Conservation (phyloP, 2,329 filamentous ascomycete genomes). For the Cordyceps cicadae region DNA sequence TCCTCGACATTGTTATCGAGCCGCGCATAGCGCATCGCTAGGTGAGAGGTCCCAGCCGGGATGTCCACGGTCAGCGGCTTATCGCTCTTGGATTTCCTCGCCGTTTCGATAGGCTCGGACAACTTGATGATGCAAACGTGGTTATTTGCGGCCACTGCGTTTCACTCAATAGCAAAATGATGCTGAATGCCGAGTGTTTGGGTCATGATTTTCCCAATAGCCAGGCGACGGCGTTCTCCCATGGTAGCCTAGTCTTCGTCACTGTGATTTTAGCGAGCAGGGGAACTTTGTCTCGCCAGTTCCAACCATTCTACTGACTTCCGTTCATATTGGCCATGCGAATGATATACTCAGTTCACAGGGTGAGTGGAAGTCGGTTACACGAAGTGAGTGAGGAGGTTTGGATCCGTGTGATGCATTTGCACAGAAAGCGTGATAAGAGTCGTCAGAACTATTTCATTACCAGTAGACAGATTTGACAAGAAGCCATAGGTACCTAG, state of each 20-base stretch:
- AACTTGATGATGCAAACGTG: conserved; percentile 6
- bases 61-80: neutral
- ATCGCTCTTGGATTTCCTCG: neutral
- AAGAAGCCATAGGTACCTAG: neutral
- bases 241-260: neutral
- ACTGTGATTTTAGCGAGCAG: neutral
- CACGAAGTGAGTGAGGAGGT: no score
- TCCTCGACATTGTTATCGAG: conserved; percentile 9
- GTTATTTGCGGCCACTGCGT: conserved; percentile 3
- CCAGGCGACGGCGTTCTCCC: neutral
- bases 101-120: neutral
- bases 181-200: neutral
- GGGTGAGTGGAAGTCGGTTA: no score
- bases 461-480: no score
- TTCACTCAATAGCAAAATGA: neutral
- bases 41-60: neutral
- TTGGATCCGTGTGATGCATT: no score
- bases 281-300: neutral
- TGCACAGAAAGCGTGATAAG: no score
- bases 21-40: conserved; percentile 1
- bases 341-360: no score
- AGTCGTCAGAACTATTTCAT: no score
- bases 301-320: no score
- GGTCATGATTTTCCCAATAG: neutral
- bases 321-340: no score